Percentiles rank a stretch among this genome's conserved stretches.
phyloP scores from a whole-genome alignment of 2,329 filamentous ascomycete species.

The Neonectria faginata region DNA sequence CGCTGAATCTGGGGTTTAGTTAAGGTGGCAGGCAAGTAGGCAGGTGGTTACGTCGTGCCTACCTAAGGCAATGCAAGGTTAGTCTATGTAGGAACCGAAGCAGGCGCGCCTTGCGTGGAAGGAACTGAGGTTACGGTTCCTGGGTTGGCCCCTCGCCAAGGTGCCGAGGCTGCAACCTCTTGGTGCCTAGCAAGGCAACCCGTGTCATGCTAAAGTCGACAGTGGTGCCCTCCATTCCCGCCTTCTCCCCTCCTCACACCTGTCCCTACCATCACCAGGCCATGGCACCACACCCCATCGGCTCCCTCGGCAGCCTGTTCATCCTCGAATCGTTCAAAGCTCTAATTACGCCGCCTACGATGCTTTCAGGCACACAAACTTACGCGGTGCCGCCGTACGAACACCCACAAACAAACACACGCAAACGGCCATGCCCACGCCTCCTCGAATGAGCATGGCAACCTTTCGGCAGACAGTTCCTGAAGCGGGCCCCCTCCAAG shows the following conservation, averaged over 20 bases:
- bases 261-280: not conserved
- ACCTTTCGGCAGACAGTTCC: conserved; percentile 10
- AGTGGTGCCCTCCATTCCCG: not conserved
- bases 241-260: not conserved
- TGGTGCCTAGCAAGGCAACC: not conserved
- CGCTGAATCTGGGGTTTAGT: conserved; percentile 1
- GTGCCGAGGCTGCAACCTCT: conserved; percentile 4
- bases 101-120: not conserved
- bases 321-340: conserved; percentile 1
- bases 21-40: not conserved
- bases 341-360: not conserved
- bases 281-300: not conserved
- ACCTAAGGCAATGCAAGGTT: not conserved
- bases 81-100: not conserved
- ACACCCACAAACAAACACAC: not conserved
- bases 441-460: conserved; percentile 5
- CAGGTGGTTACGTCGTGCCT: not conserved
- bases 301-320: conserved; percentile 1
- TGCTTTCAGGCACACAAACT: conserved; percentile 6
- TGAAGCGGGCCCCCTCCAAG: conserved; percentile 23
- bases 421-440: not conserved
- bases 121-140: not conserved
- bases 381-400: not conserved
- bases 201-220: not conserved
- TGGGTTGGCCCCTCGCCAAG: not conserved